Conservation (phyloP, 805 yeast genomes). For the Vanderwaltozyma polyspora region DNA sequence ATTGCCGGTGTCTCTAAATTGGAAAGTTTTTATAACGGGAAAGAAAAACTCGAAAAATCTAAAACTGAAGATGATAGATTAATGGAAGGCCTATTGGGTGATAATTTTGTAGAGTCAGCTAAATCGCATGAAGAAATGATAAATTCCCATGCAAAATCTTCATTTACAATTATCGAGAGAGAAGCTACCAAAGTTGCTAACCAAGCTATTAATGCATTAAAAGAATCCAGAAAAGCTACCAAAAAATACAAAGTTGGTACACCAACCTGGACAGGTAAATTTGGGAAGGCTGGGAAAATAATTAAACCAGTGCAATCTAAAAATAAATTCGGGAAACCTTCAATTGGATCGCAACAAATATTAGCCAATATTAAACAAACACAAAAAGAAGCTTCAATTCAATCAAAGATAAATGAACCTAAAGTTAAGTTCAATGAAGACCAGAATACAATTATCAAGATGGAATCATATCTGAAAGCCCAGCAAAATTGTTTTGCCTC, state of each 20-base stretch:
- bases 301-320: constrained; percentile 13
- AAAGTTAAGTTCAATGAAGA: constrained; percentile 3
- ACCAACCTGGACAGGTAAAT: constrained; percentile 94
- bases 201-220: constrained; percentile 44
- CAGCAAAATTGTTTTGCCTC: constrained; percentile 33
- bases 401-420: neutral
- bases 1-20: constrained; percentile 65
- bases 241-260: constrained; percentile 48
- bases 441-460: constrained; percentile 8
- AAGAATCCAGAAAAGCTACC: constrained; percentile 39
- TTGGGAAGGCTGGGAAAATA: constrained; percentile 70
- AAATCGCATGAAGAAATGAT: constrained; percentile 71
- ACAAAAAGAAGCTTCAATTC: constrained; percentile 6
- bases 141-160: constrained; percentile 31
- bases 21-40: constrained; percentile 49
- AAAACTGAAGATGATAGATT: constrained; percentile 49
- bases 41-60: constrained; percentile 30
- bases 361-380: constrained; percentile 16
- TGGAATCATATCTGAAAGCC: constrained; percentile 31
- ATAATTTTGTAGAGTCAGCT: constrained; percentile 58
- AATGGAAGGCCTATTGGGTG: constrained; percentile 65
- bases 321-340: neutral
- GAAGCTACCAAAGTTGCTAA: constrained; percentile 51
- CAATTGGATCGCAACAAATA: constrained; percentile 15
- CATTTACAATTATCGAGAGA: constrained; percentile 34